Percentiles rank a stretch among this genome's conserved stretches.
Conservation (phyloP, 176 grass and related monocot species). For the Paspalum vaginatum region DNA sequence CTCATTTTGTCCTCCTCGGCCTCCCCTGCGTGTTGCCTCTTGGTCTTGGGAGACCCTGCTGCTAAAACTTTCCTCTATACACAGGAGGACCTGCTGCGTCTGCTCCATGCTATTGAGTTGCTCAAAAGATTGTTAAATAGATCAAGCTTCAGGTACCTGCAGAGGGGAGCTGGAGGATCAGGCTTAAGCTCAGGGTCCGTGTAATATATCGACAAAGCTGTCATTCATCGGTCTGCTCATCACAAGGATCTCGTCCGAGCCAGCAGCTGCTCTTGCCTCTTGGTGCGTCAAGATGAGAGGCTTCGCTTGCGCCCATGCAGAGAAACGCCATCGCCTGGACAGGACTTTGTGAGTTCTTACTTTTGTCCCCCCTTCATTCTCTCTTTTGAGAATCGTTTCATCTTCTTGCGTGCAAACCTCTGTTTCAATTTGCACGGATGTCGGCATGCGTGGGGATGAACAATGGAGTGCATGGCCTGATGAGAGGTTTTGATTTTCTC, state of each 20-base stretch:
- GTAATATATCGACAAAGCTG: background rate
- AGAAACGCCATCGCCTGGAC: constrained; percentile 53
- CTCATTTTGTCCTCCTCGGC: constrained; percentile 13
- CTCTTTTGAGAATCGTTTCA: background rate
- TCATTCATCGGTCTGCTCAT: background rate
- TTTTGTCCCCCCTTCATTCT: background rate
- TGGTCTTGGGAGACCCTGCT: constrained; percentile 1
- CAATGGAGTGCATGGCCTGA: too few relatives aligned
- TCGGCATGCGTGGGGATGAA: background rate
- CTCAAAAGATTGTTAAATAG: background rate
- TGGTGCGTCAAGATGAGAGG: constrained; percentile 55
- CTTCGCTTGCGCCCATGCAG: constrained; percentile 41
- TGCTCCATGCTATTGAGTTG: constrained; percentile 5
- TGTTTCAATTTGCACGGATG: background rate
- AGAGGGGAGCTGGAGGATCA: constrained; percentile 16
- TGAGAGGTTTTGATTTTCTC: background rate
- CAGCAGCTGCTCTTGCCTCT: background rate
- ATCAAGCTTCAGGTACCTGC: background rate
- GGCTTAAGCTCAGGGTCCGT: background rate
- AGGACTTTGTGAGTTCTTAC: constrained; percentile 51
- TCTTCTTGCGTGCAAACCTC: background rate
- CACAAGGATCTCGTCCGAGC: constrained; percentile 11
- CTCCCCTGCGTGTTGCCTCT: background rate
- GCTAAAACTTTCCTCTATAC: background rate
- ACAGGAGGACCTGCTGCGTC: background rate